Percentiles rank a stretch among this genome's conserved stretches.
phyloP scores from a whole-genome alignment of 768 basidiomycete species.

The Phlebiopsis gigantea region DNA sequence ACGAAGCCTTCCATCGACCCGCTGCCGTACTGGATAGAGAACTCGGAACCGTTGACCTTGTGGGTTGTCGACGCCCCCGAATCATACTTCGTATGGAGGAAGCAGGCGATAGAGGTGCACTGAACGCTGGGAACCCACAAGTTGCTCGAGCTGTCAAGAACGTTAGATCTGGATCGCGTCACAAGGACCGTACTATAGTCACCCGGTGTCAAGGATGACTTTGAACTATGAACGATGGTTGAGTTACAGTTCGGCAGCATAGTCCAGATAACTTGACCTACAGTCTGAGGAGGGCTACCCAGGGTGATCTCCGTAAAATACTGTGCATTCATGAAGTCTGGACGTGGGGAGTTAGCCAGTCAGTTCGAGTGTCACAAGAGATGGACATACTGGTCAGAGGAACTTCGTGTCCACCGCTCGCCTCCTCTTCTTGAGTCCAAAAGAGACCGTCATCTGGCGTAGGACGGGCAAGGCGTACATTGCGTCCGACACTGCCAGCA shows the following conservation, averaged over 20 bases:
- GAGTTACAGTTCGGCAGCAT: no score
- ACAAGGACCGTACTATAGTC: constrained; percentile 1
- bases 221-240: constrained; percentile 62
- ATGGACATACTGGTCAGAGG: constrained; percentile 75
- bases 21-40: constrained; percentile 91
- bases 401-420: constrained; percentile 76
- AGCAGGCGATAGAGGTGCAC: constrained; percentile 89
- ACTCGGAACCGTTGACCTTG: constrained; percentile 84
- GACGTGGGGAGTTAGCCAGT: constrained; percentile 11
- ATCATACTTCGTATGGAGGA: constrained; percentile 93
- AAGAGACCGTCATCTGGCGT: constrained; percentile 51
- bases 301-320: constrained; percentile 87
- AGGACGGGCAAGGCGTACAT: constrained; percentile 38
- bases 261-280: constrained; percentile 31
- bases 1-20: constrained; percentile 97
- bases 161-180: neutral
- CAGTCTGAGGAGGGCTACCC: constrained; percentile 78
- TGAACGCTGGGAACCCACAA: constrained; percentile 85
- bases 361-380: neutral
- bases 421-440: constrained; percentile 76
- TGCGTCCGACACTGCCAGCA: constrained; percentile 67
- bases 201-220: constrained; percentile 93
- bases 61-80: constrained; percentile 72
- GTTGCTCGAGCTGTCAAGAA: constrained; percentile 64
- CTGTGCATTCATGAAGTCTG: constrained; percentile 98